phyloP scores from a whole-genome alignment of 177 flowering plant species.

The Vitis hybrid region DNA sequence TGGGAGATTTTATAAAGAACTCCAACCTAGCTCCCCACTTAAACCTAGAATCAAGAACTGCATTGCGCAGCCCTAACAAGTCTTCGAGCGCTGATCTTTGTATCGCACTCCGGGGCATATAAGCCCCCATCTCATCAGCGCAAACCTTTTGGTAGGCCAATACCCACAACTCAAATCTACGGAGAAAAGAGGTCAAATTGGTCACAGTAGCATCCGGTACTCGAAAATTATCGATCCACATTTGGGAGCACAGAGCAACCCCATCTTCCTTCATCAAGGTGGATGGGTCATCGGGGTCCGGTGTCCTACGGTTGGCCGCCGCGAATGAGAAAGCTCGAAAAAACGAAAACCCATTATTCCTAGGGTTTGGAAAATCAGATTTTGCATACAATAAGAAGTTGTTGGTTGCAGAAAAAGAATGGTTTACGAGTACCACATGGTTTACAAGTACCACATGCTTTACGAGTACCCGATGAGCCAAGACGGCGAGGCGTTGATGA shows the following conservation, averaged over 20 bases:
- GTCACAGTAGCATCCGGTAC: slow-evolving; percentile 56
- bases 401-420: background rate
- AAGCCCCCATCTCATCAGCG: slow-evolving; percentile 79
- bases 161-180: slow-evolving; percentile 87
- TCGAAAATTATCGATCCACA: slow-evolving; percentile 90
- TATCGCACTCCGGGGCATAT: slow-evolving; percentile 70
- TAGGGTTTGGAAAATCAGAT: slow-evolving; percentile 13
- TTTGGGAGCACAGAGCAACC: slow-evolving; percentile 64
- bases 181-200: slow-evolving; percentile 57
- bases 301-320: slow-evolving; percentile 29
- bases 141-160: slow-evolving; percentile 88
- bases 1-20: slow-evolving; percentile 76
- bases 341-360: slow-evolving; percentile 19
- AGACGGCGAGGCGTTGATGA: too few relatives aligned
- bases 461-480: too few relatives aligned
- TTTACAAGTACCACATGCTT: too few relatives aligned
- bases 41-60: slow-evolving; percentile 84
- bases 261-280: slow-evolving; percentile 83
- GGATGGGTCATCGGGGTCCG: slow-evolving; percentile 70
- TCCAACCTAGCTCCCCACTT: slow-evolving; percentile 88
- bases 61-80: slow-evolving; percentile 72
- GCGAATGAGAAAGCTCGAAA: slow-evolving; percentile 30
- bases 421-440: too few relatives aligned
- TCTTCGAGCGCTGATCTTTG: slow-evolving; percentile 74
- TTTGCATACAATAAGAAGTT: slow-evolving; percentile 1